These are phyloP conservation scores for Phoenix dactylifera DNA, from an alignment of 176 grass and related monocot species.

Conservation along the genomic window DNA sequence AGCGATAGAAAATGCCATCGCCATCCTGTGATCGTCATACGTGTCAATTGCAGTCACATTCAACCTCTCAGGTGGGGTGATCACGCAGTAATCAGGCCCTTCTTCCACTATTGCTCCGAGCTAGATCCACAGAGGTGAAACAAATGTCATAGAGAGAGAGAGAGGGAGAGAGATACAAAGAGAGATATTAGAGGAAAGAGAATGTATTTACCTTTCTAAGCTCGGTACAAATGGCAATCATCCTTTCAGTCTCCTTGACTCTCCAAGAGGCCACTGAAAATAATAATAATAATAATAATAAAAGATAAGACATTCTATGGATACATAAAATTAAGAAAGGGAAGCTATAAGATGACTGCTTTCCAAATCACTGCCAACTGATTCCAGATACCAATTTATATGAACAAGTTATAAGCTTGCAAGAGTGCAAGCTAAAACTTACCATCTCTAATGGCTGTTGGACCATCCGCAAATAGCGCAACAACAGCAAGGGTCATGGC, in stretches of 20 bases:
- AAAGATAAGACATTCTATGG: background rate
- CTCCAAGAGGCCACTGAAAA: slow-evolving; percentile 93
- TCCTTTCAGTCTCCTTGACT: slow-evolving; percentile 98
- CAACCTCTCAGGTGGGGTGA: slow-evolving; percentile 84
- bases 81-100: slow-evolving; percentile 91
- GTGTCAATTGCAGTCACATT: slow-evolving; percentile 73
- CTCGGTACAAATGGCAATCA: slow-evolving; percentile 78
- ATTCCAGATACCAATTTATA: no score
- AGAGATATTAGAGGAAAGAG: background rate
- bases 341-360: no score
- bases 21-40: slow-evolving; percentile 94
- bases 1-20: slow-evolving; percentile 87
- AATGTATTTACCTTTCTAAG: slow-evolving; percentile 59
- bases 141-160: background rate
- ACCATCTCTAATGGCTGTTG: slow-evolving; percentile 98
- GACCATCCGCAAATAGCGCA: slow-evolving; percentile 89
- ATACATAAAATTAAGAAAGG: background rate
- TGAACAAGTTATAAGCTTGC: no score
- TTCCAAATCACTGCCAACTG: no score
- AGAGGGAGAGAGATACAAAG: background rate
- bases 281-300: slow-evolving; percentile 1
- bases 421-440: slow-evolving; percentile 1
- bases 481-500: slow-evolving; percentile 97
- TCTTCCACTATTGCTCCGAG: slow-evolving; percentile 87
- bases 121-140: slow-evolving; percentile 18